Conservation (phyloP, 2,329 filamentous ascomycete species). For the Colletotrichum gigasporum region DNA sequence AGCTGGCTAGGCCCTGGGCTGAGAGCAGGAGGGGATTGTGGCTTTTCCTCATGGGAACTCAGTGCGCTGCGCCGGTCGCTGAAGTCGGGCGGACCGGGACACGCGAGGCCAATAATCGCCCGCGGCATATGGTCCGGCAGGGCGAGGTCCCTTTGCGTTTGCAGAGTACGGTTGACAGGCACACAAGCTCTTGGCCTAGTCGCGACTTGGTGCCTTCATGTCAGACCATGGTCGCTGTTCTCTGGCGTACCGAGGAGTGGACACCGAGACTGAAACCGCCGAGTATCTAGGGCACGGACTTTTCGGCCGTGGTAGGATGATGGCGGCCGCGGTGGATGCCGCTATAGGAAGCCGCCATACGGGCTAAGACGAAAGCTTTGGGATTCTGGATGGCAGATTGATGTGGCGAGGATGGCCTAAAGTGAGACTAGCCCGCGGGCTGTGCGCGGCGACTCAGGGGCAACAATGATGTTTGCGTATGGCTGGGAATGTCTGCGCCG, state of each 20-base stretch:
- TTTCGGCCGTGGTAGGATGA: background rate
- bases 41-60: background rate
- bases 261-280: background rate
- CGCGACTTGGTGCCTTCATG: background rate
- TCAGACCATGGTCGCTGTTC: background rate
- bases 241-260: background rate
- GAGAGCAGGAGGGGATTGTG: background rate
- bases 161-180: background rate
- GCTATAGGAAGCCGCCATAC: background rate
- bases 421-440: constrained; percentile 1
- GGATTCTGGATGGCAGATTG: background rate
- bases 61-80: background rate
- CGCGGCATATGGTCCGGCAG: background rate
- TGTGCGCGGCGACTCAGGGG: constrained; percentile 9
- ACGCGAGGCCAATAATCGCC: background rate
- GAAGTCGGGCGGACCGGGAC: background rate
- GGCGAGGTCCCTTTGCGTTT: background rate
- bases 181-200: background rate
- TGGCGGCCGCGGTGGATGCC: background rate
- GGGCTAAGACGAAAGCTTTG: background rate
- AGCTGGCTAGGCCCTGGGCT: background rate
- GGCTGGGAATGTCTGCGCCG: background rate
- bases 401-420: background rate
- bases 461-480: constrained; percentile 6
- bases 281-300: background rate